Evolutionary conservation across 768 basidiomycete species (phyloP).

Genomic region (Coprinopsis cinerea): DNA sequence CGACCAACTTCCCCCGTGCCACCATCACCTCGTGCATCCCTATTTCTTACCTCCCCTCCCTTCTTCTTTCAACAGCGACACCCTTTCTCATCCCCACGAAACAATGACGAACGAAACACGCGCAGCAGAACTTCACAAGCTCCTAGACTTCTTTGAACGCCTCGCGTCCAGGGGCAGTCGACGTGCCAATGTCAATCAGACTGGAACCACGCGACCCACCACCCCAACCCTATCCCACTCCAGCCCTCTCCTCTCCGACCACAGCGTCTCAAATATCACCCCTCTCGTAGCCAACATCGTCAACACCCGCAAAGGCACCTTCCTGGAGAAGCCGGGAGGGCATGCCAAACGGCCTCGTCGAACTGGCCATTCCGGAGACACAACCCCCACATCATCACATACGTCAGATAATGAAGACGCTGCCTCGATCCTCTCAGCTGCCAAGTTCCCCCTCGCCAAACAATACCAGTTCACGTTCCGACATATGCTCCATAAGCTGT

Average conservation of each 20-base stretch:
- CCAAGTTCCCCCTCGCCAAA: conserved; percentile 37
- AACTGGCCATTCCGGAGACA: conserved; percentile 12
- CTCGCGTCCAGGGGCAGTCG: conserved; percentile 36
- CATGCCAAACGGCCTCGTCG: conserved; percentile 18
- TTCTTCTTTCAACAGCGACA: too few relatives aligned
- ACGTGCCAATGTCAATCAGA: conserved; percentile 24
- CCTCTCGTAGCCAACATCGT: conserved; percentile 5
- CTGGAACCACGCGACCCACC: too few relatives aligned
- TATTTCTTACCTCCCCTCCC: too few relatives aligned
- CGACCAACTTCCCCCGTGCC: too few relatives aligned
- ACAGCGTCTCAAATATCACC: conserved; percentile 1
- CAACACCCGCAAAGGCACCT: conserved; percentile 7
- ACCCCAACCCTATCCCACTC: too few relatives aligned
- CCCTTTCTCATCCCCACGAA: too few relatives aligned
- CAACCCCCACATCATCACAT: too few relatives aligned
- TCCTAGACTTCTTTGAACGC: conserved; percentile 49
- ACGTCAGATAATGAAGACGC: conserved; percentile 13
- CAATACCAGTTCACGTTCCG: conserved; percentile 59
- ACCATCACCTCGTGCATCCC: too few relatives aligned
- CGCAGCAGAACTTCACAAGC: conserved; percentile 49
- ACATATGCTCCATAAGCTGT: conserved; percentile 62
- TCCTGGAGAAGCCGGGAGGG: conserved; percentile 27
- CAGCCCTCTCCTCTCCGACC: conserved; percentile 16
- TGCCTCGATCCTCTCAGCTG: conserved; percentile 20
- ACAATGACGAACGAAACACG: conserved; percentile 21